Percentiles rank a stretch among this genome's conserved stretches.
phyloP scores from a whole-genome alignment of 2,329 filamentous ascomycete species.

The Lomentospora prolificans region DNA sequence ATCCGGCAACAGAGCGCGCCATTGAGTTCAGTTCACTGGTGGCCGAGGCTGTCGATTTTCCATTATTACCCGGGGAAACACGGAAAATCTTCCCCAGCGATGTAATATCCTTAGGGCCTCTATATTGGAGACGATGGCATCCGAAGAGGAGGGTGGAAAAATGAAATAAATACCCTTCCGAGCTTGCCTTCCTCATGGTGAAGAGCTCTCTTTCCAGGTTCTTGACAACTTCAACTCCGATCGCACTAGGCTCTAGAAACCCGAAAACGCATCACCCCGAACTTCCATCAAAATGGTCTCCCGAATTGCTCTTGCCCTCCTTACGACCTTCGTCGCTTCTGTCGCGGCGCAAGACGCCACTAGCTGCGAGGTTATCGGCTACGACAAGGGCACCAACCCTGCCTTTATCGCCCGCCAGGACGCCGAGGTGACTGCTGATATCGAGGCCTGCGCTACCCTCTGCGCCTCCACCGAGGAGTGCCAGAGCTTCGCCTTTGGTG shows the following conservation, averaged over 20 bases:
- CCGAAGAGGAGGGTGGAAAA: background rate
- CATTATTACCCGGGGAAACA: slow-evolving; percentile 1
- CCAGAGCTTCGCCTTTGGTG: slow-evolving; percentile 3
- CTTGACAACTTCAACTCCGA: background rate
- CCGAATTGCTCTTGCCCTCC: background rate
- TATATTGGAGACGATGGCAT: background rate
- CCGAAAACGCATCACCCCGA: background rate
- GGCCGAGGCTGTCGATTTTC: background rate
- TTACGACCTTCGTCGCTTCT: background rate
- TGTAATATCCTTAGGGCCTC: background rate
- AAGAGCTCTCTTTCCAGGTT: background rate
- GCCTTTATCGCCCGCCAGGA: slow-evolving; percentile 12
- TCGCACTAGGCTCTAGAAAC: background rate
- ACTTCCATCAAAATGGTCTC: background rate
- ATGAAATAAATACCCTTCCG: background rate
- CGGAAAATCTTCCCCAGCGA: background rate
- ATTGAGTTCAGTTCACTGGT: background rate
- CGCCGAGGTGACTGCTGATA: slow-evolving; percentile 10
- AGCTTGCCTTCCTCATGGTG: background rate
- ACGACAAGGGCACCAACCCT: slow-evolving; percentile 9
- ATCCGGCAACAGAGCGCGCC: background rate
- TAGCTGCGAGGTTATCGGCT: slow-evolving; percentile 5
- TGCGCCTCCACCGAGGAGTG: background rate
- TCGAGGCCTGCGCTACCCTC: slow-evolving; percentile 6
- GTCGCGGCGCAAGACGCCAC: background rate